phyloP scores from a whole-genome alignment of 306 rosid species.

The Alnus glutinosa region DNA sequence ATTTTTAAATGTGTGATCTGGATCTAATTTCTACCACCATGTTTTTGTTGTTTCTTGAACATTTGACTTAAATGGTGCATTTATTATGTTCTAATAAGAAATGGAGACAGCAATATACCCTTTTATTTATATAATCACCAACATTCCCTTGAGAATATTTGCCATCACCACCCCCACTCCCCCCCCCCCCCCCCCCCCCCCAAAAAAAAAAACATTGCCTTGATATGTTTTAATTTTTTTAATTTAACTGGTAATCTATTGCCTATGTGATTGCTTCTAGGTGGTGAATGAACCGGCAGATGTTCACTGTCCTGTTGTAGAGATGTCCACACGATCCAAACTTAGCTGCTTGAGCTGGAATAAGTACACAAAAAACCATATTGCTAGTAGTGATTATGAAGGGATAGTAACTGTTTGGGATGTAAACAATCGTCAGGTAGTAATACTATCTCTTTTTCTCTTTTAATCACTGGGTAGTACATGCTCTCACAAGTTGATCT shows the following conservation, averaged over 20 bases:
- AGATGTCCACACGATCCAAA: slow-evolving; percentile 93
- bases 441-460: background rate
- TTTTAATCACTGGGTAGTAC: background rate
- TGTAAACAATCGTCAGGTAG: slow-evolving; percentile 86
- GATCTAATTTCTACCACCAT: background rate
- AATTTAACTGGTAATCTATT: slow-evolving; percentile 7
- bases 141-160: background rate
- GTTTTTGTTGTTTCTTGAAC: background rate
- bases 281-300: slow-evolving; percentile 90
- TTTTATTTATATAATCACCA: background rate
- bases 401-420: slow-evolving; percentile 99
- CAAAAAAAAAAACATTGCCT: too few species aligned
- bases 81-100: background rate
- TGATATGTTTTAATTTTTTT: background rate
- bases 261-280: slow-evolving; percentile 42
- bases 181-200: too few species aligned
- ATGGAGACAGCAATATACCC: background rate
- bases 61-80: background rate
- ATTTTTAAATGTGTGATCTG: background rate
- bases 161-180: too few species aligned
- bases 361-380: slow-evolving; percentile 79
- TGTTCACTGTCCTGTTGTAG: slow-evolving; percentile 85
- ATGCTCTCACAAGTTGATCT: background rate
- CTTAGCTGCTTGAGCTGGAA: slow-evolving; percentile 99
- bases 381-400: slow-evolving; percentile 97